Base-by-base conservation (phyloP, 192 early-diverging fungal genomes). In the Mortierella alpina region DNA sequence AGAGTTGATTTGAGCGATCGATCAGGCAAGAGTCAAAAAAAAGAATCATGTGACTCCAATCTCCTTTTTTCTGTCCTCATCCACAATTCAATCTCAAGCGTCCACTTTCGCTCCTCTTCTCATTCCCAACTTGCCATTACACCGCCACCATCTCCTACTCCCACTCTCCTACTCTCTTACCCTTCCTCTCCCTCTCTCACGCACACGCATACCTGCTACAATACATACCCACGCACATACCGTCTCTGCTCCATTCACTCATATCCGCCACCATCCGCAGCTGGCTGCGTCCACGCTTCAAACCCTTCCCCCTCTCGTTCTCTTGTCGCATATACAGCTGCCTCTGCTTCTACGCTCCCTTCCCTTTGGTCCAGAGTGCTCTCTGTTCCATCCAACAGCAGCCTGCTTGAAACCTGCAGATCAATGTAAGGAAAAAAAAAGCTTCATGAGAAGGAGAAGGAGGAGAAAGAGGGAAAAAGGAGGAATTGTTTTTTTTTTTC, bases 1-100 rank as follows among this genome's bases (percentile, higher is more conserved):
- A 5, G 67, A 81, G 80, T 58, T 46, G 58, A 63, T 76, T 5
- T 71, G 49, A 59, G 54, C 54, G 13, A 13, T 7, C n/a, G n/a
- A 6, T 55, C 17, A 23, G 40, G 31, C 63, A 15, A 74, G 44
- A 31, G 53, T 23, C 7, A 22, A 69, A 17, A 42, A 48, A 23
- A 58, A 22, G 7, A 20, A 61, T 22, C 20, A 20, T 59, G 63
- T 53, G 31, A 48, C 53, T 53, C 39, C 48, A 8, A 6, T 53
- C 39, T 65, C 15, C 40, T 39, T 65, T 44, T 56, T 20, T 48
- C 17, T 65, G 50, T 51, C 10, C n/a, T 23, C 12, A 13, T 23
- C 49, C 63, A 45, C 31, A 22, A 39, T 8, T 13, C 45, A 11
- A 51, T 39, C 39, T 48, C 22, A 48, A 6, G 10, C 12, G 45